Conservation (phyloP, 768 basidiomycete genomes). For the Rubroboletus pulcherrimus region DNA sequence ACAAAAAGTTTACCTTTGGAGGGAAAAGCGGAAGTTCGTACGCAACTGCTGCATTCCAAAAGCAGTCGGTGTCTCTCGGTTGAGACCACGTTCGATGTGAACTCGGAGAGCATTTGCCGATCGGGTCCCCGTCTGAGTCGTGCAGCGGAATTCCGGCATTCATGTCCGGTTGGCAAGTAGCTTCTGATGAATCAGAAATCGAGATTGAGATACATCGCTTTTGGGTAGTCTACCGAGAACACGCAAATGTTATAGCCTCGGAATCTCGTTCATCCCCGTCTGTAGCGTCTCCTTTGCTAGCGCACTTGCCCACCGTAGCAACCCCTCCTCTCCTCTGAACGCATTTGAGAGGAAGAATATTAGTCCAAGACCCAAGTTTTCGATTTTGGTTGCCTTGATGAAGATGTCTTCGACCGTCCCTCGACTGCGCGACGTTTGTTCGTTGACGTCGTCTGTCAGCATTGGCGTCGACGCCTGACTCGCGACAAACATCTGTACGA, state of each 20-base stretch:
- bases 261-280: constrained; percentile 56
- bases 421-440: constrained; percentile 48
- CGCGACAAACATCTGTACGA: constrained; percentile 65
- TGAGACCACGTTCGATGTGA: not conserved
- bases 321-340: constrained; percentile 39
- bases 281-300: constrained; percentile 69
- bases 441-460: constrained; percentile 36
- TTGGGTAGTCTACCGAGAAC: not conserved
- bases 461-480: constrained; percentile 74
- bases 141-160: not conserved
- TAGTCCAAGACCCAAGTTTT: constrained; percentile 69
- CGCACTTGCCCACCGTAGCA: constrained; percentile 63
- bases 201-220: not conserved
- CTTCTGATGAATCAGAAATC: not conserved
- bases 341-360: constrained; percentile 61
- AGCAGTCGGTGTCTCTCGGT: constrained; percentile 13
- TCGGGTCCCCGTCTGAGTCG: not conserved
- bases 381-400: constrained; percentile 63
- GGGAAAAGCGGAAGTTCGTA: constrained; percentile 70
- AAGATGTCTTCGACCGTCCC: constrained; percentile 73
- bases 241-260: constrained; percentile 19
- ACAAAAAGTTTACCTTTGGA: constrained; percentile 72
- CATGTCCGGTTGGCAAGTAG: not conserved
- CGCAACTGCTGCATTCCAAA: constrained; percentile 70
- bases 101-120: not conserved